phyloP scores from a whole-genome alignment of 345 rosid species.

The Eucalyptus marginata region DNA sequence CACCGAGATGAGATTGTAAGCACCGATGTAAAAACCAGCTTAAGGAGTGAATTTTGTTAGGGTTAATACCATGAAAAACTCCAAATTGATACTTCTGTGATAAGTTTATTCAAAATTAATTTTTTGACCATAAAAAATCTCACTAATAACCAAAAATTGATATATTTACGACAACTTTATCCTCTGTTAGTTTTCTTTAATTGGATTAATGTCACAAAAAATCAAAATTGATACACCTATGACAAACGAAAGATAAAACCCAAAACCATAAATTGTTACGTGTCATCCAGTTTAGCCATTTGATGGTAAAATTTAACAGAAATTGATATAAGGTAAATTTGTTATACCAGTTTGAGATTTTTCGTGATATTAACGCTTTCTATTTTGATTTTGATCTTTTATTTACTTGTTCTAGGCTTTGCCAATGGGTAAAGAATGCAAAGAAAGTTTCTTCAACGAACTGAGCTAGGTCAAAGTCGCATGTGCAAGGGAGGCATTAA shows the following conservation, averaged over 20 bases:
- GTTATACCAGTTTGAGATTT: neutral
- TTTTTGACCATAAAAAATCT: neutral
- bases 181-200: neutral
- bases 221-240: too few relatives aligned
- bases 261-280: neutral
- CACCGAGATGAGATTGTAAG: neutral
- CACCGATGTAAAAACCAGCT: neutral
- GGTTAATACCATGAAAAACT: too few relatives aligned
- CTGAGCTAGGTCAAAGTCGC: neutral
- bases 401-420: neutral
- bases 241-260: neutral
- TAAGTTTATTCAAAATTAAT: too few relatives aligned
- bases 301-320: accelerated
- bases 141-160: neutral
- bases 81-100: too few relatives aligned
- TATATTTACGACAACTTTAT: too few relatives aligned
- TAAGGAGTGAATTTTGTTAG: neutral
- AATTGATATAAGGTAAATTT: accelerated
- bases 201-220: neutral
- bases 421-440: neutral
- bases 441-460: neutral
- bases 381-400: neutral
- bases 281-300: accelerated
- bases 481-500: neutral
- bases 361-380: neutral